Conservation (phyloP, 2,329 filamentous ascomycete species). For the Aspergillus jensenii region DNA sequence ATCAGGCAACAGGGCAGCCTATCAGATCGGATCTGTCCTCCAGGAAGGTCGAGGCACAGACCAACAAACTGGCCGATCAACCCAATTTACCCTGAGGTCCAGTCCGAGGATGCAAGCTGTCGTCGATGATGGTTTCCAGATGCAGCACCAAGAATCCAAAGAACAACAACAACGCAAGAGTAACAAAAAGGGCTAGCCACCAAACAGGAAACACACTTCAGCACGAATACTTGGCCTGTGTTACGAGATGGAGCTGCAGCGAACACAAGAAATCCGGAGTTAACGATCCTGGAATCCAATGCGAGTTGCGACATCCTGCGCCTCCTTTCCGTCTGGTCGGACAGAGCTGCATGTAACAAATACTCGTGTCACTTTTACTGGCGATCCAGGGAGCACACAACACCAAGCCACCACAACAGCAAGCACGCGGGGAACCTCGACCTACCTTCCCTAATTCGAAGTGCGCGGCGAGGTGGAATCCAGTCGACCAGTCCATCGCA, state of each 20-base stretch:
- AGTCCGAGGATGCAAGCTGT: not conserved
- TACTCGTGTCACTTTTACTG: not conserved
- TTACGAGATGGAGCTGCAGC: slow-evolving; percentile 1
- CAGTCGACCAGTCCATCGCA: not conserved
- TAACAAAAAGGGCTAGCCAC: not conserved
- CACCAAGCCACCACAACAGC: not conserved
- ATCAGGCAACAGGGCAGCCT: not conserved
- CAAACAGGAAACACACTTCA: not conserved
- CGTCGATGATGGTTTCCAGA: not conserved
- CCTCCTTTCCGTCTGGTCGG: slow-evolving; percentile 4
- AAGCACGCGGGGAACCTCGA: slow-evolving; percentile 1
- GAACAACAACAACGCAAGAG: not conserved
- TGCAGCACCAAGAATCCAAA: not conserved
- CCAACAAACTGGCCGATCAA: not conserved
- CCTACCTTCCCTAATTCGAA: not conserved
- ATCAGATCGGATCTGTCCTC: not conserved
- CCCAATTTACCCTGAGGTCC: not conserved
- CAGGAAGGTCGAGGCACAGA: not conserved
- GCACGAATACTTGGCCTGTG: not conserved
- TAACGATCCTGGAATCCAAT: not conserved
- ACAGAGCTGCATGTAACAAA: slow-evolving; percentile 1
- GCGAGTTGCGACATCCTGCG: not conserved
- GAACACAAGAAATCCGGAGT: slow-evolving; percentile 3
- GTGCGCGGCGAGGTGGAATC: not conserved
- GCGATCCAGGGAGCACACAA: not conserved